A percentile compares a stretch with the other conserved stretches of the same genome.
These are phyloP conservation scores for Cadophora luteo-olivacea DNA, from an alignment of 2,329 filamentous ascomycete species.

Conservation along the genomic window DNA sequence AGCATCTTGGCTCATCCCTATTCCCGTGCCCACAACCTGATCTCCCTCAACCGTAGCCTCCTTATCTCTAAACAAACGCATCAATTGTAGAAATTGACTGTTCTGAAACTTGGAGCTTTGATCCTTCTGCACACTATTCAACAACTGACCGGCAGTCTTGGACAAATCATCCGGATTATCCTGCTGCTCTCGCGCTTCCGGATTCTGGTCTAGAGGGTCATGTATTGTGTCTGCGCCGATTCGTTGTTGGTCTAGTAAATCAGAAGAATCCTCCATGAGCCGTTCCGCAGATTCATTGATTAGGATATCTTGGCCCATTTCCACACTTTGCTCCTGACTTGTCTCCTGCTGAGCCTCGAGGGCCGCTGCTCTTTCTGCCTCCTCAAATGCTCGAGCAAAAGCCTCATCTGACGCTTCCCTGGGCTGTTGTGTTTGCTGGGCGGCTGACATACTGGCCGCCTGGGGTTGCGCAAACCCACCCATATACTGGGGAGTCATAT, in stretches of 20 bases:
- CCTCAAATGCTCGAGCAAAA: slow-evolving; percentile 58
- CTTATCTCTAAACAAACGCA: slow-evolving; percentile 75
- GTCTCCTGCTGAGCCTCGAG: slow-evolving; percentile 11
- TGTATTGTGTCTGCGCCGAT: slow-evolving; percentile 46
- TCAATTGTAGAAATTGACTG: slow-evolving; percentile 77
- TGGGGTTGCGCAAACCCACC: slow-evolving; percentile 29
- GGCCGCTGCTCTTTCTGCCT: slow-evolving; percentile 39
- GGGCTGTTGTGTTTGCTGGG: slow-evolving; percentile 40
- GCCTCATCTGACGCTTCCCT: slow-evolving; percentile 58
- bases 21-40: slow-evolving; percentile 56
- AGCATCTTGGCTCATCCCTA: slow-evolving; percentile 20
- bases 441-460: slow-evolving; percentile 21
- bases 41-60: slow-evolving; percentile 78
- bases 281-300: slow-evolving; percentile 40
- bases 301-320: slow-evolving; percentile 33
- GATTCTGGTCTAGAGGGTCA: slow-evolving; percentile 27
- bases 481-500: slow-evolving; percentile 27
- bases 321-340: slow-evolving; percentile 28
- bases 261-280: slow-evolving; percentile 21
- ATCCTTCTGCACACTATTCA: slow-evolving; percentile 73
- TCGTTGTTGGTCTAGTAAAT: slow-evolving; percentile 36
- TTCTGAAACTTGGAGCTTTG: slow-evolving; percentile 77
- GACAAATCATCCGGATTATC: slow-evolving; percentile 66
- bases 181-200: slow-evolving; percentile 44
- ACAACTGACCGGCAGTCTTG: slow-evolving; percentile 71